phyloP scores from a whole-genome alignment of 225 moss, liverwort and hornwort genomes.

The Polytrichum commune region DNA sequence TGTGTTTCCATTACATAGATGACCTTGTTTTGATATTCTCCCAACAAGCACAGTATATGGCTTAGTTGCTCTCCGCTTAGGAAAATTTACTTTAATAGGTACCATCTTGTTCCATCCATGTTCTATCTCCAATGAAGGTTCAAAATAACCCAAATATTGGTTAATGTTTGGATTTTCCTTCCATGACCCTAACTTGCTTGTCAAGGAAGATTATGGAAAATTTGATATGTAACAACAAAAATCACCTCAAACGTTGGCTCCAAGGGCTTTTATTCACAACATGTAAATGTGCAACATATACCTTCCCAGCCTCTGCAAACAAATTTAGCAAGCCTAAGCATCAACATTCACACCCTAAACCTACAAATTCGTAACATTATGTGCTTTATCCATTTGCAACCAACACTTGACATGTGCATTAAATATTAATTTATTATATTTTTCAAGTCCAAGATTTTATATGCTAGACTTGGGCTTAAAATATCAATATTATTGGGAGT shows the following conservation, averaged over 20 bases:
- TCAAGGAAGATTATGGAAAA: no score
- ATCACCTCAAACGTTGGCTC: constrained; percentile 85
- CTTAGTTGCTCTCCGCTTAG: background rate
- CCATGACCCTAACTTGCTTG: no score
- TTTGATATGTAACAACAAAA: background rate
- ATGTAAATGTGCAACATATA: constrained; percentile 54
- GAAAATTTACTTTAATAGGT: no score
- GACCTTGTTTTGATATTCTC: background rate
- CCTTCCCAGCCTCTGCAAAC: constrained; percentile 69
- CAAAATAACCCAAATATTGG: no score
- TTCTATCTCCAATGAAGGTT: no score
- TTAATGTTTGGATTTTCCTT: no score
- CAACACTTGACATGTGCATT: background rate
- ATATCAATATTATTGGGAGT: no score
- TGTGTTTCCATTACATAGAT: background rate
- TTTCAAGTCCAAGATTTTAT: no score
- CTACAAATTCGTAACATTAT: constrained; percentile 7
- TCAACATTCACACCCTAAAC: constrained; percentile 13
- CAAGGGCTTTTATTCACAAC: constrained; percentile 83
- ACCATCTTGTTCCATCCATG: no score
- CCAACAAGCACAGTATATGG: background rate
- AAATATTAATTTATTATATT: background rate
- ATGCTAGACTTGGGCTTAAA: no score
- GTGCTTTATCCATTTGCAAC: no score
- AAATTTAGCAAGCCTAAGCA: constrained; percentile 31